phyloP scores from a whole-genome alignment of 148 eudicot genomes.

The Camellia sinensis region DNA sequence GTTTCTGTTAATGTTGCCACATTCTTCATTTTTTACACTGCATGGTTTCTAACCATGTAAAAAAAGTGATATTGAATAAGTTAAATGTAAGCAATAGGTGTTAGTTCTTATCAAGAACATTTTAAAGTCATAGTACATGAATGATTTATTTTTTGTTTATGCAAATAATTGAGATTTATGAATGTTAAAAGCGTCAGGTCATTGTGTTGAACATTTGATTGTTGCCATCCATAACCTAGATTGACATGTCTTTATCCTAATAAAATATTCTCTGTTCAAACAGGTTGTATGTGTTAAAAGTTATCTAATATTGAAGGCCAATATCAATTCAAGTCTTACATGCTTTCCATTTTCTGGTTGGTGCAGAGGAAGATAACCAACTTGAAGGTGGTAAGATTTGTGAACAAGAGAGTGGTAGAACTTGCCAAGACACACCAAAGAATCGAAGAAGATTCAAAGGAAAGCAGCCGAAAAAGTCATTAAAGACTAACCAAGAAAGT shows the following conservation, averaged over 20 bases:
- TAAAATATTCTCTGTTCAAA: background rate
- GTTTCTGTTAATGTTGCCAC: background rate
- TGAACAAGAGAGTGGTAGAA: slow-evolving; percentile 17
- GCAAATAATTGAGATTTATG: background rate
- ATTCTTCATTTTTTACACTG: background rate
- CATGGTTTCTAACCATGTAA: background rate
- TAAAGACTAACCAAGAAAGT: slow-evolving; percentile 32
- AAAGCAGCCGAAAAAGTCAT: slow-evolving; percentile 23
- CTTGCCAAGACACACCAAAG: slow-evolving; percentile 2
- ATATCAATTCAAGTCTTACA: background rate
- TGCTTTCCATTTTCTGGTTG: slow-evolving; percentile 7
- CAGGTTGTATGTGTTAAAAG: background rate
- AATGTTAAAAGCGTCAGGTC: background rate
- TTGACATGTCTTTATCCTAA: background rate
- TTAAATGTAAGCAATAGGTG: background rate
- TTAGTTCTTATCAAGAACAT: background rate
- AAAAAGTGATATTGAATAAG: background rate
- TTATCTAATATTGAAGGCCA: background rate
- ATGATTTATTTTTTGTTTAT: background rate
- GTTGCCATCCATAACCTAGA: slow-evolving; percentile 1
- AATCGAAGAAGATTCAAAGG: slow-evolving; percentile 18
- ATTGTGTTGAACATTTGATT: background rate
- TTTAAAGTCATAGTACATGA: background rate
- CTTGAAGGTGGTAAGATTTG: slow-evolving; percentile 24
- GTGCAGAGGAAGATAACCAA: slow-evolving; percentile 38